Base-by-base conservation (phyloP, 2,329 filamentous ascomycete genomes). In the Calonectria henricotiae region DNA sequence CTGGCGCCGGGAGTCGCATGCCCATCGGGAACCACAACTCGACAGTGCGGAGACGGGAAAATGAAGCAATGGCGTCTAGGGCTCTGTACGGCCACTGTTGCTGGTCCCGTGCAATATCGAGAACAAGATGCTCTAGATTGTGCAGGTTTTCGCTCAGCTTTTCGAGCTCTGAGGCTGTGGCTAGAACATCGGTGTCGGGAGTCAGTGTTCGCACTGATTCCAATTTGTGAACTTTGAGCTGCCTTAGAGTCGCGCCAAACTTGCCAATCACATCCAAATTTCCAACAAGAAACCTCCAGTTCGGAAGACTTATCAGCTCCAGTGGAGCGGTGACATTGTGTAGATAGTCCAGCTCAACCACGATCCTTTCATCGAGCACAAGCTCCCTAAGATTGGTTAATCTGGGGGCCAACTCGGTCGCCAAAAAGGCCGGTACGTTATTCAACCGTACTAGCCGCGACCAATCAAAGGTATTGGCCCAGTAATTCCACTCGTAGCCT, bases 401-500 rank as follows among this genome's bases (percentile, higher is more conserved):
- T 35, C 32, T 65, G 32, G 64, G 54, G 4, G 54, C 67, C 5
- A 67, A 32, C 17, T 30, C 20, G 7, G 12, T 7, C 15, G 39
- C 25, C n/a, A 71, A 17, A 43, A 0, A 13, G 3, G 15, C 12
- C 1, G 54, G 23, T 17, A 54, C 3, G 2, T 43, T 11, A 15
- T 65, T 44, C 41, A 72, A 15, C 2, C 64, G 70, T 3, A 46
- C 54, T 37, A 72, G 23, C 4, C 20, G 64, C 17, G 70, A 72
- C 67, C 70, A 72, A 20, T 70, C 70, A 27, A 72, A 70, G 3
- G 2, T 32, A 2, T 62, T 15, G 4, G 54, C 54, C 70, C 70
- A 72, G 46, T 46, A 46, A 2, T 55, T 11, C 64, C 51, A 43
- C n/a, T 67, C 60, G 6, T 51, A n/a, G 7, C 23, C 64, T 20